phyloP scores from a whole-genome alignment of 2,329 filamentous ascomycete genomes.

The Dactylellina parvicollis region DNA sequence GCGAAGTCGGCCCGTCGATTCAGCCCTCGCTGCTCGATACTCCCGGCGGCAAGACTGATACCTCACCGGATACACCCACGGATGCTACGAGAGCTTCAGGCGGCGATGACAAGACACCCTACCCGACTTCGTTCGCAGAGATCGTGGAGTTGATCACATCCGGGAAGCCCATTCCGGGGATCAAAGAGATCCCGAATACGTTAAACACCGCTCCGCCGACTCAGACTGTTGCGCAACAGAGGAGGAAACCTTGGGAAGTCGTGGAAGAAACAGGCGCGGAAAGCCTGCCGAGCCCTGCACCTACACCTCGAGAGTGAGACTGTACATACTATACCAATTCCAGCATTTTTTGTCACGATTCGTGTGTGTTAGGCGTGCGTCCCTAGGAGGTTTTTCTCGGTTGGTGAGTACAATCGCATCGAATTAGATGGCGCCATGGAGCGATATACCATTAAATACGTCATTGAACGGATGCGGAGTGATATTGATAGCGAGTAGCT shows the following conservation, averaged over 20 bases:
- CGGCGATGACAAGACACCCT: slow-evolving; percentile 69
- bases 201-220: slow-evolving; percentile 76
- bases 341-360: neutral
- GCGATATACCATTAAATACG: too few species aligned
- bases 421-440: too few species aligned
- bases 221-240: slow-evolving; percentile 65
- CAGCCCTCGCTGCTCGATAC: slow-evolving; percentile 56
- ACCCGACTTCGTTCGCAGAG: slow-evolving; percentile 83
- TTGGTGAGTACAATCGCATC: too few species aligned
- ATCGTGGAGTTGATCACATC: slow-evolving; percentile 86
- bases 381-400: too few species aligned
- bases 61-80: slow-evolving; percentile 21
- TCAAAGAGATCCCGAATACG: slow-evolving; percentile 84
- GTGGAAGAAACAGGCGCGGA: neutral
- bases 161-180: slow-evolving; percentile 84
- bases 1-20: slow-evolving; percentile 60
- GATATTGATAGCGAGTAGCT: neutral
- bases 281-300: slow-evolving; percentile 27
- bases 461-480: too few species aligned
- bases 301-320: slow-evolving; percentile 16
- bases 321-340: neutral
- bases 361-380: too few species aligned
- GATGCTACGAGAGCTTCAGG: neutral
- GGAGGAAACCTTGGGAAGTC: slow-evolving; percentile 84
- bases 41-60: slow-evolving; percentile 34